Evolutionary conservation across 371 early-diverging fungal genomes (phyloP), one percentile per base, ranked within the genome.

Genomic region (Lichtheimia hyalospora): DNA sequence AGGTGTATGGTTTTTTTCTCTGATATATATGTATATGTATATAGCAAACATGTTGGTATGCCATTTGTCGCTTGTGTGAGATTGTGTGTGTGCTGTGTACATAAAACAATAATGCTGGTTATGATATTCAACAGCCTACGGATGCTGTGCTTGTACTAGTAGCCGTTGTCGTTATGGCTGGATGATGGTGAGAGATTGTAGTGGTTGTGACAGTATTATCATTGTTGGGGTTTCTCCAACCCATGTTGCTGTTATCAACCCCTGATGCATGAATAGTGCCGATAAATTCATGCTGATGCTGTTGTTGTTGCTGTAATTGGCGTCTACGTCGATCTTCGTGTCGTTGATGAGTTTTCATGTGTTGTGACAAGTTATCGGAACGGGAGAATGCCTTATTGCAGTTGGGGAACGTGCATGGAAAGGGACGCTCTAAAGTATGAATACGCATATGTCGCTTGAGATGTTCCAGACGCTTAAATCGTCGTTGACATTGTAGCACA

Each of bases 401-500:
- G 7, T 76, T 84, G 28, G 79, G 79, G 34, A 77, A 76, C 2
- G 75, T 78, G 65, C 92, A 92, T 20, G 84, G 76, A 68, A 89
- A 91, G 10, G 92, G 92, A 23, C 87, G 79, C 60, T 90, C 90
- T 54, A 89, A 75, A 15, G 92, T 92, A 70, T 95, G 96, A 23
- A 89, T 91, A 25, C 93, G 89, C 78, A 89, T 82, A 66, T 96
- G 96, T n/a, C 97, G 81, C 55, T 92, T 92, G 48, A 96, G 68
- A 69, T 96, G 95, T 66, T 96, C 96, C 50, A 87, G 76, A 21
- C 96, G 83, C 70, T 94, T 95, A 64, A 89, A 89, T 13, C 77
- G 64, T 39, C 82, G 74, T 27, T 82, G 82, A 54, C 88, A 88
- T 43, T 78, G 77, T 23, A 75, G 60, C 3, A 82, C 67, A 12